phyloP scores from a whole-genome alignment of 805 yeast species.

The Priceomyces melissophilus region DNA sequence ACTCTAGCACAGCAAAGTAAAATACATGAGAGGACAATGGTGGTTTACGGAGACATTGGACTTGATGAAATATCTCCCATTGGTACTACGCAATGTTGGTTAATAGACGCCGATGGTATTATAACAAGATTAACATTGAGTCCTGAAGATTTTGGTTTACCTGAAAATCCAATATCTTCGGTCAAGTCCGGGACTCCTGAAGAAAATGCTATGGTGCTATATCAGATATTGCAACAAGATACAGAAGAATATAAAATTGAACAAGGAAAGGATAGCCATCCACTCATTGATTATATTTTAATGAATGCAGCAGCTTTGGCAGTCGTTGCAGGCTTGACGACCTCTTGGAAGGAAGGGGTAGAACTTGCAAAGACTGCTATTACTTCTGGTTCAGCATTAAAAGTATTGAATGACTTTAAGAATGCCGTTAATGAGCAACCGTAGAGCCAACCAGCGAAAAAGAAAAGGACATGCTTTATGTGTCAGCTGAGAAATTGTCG shows the following conservation, averaged over 20 bases:
- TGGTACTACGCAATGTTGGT: slow-evolving; percentile 82
- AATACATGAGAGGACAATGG: slow-evolving; percentile 59
- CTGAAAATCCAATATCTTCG: slow-evolving; percentile 60
- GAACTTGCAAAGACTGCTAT: slow-evolving; percentile 67
- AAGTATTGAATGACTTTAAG: slow-evolving; percentile 55
- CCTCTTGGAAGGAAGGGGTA: slow-evolving; percentile 76
- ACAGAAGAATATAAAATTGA: slow-evolving; percentile 44
- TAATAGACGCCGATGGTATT: slow-evolving; percentile 42
- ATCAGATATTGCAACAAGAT: slow-evolving; percentile 43
- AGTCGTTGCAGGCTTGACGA: slow-evolving; percentile 66
- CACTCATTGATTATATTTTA: slow-evolving; percentile 85
- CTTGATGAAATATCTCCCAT: slow-evolving; percentile 92
- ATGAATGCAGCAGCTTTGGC: slow-evolving; percentile 87
- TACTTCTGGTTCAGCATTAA: slow-evolving; percentile 59
- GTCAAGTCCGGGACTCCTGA: slow-evolving; percentile 86
- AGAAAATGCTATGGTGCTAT: slow-evolving; percentile 69
- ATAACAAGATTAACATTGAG: slow-evolving; percentile 44
- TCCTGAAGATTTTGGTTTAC: slow-evolving; percentile 80
- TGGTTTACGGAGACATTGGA: slow-evolving; percentile 91
- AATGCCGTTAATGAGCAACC: slow-evolving; percentile 9
- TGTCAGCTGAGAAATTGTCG: no score
- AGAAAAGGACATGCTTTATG: no score
- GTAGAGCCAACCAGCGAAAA: background rate
- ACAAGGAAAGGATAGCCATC: slow-evolving; percentile 34
- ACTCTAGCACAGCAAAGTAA: slow-evolving; percentile 50